Base-by-base conservation (phyloP, 805 yeast genomes). In the Starmerella bombicola region DNA sequence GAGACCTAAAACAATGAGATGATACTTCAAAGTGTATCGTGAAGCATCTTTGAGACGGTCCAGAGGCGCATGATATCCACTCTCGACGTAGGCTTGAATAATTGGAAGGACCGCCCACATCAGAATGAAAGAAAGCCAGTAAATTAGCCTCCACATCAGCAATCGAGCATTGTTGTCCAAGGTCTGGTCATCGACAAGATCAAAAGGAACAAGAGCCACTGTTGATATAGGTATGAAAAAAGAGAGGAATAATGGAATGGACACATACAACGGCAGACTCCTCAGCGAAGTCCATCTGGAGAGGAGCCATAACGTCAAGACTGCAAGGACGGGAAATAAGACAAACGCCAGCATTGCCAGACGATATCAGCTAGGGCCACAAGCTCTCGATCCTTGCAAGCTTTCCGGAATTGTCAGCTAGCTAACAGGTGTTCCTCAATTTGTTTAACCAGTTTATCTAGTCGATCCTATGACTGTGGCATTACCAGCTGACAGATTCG, bases 51-150 rank as follows among this genome's bases (percentile, higher is more conserved):
- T 62, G 38, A 80, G 55, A 43, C 70, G 64, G 15, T 61, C 60
- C 5, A 57, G 43, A 5, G 65, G 65, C 30, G 69, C 70, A 52
- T 67, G 71, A 55, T 76, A 70, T 8, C 93, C 93, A 2, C 83
- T 76, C 37, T 74, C 71, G 50, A 74, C 77, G 63, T 71, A 83
- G 50, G 76, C 78, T 56, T 82, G 91, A 20, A 80, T 62, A 25
- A 78, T 61, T 0, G 94, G 94, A 36, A 83, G 58, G 1, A 80
- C 47, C 5, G 73, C 61, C 94, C 94, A 83, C 31, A 93, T 83
- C 40, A 82, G 61, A n/a, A 67, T 54, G 52, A 82, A 83, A 0
- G 93, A 80, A 8, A 72, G 61, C 94, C 94, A 83, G 58, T 83
- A 83, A 39, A 78, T 75, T 35, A 73, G 53, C 51, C 79, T 70